Conservation (phyloP, 129 eudicot species). For the Daucus carota region DNA sequence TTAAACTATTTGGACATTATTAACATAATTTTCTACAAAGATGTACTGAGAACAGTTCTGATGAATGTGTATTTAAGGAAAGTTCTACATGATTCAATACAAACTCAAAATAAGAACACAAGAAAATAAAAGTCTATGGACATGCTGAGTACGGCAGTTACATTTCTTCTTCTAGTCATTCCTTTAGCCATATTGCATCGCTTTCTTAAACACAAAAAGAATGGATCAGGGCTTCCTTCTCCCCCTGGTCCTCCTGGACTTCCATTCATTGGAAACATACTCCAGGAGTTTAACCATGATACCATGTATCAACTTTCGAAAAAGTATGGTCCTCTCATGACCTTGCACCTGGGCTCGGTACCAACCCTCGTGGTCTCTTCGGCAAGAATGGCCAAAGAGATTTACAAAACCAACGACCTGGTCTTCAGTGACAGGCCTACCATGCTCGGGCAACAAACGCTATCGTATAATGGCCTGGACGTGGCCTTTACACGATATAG, state of each 20-base stretch:
- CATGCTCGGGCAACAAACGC: not conserved
- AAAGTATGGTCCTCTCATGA: not conserved
- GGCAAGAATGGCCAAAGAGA: constrained; percentile 6
- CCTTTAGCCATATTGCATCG: too few relatives aligned
- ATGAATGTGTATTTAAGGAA: too few relatives aligned
- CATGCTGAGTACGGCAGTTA: too few relatives aligned
- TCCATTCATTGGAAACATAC: not conserved
- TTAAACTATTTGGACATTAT: too few relatives aligned
- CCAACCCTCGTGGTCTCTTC: not conserved
- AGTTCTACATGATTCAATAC: too few relatives aligned
- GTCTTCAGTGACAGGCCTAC: not conserved
- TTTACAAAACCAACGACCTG: not conserved
- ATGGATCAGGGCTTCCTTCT: not conserved
- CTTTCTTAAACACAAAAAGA: too few relatives aligned
- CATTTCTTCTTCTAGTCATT: too few relatives aligned
- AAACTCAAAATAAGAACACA: too few relatives aligned
- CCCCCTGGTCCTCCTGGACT: constrained; percentile 2
- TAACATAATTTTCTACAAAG: too few relatives aligned
- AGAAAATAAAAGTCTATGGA: too few relatives aligned
- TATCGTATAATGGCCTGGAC: not conserved
- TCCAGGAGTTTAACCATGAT: not conserved
- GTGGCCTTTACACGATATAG: not conserved
- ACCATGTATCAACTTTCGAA: not conserved
- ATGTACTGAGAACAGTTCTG: too few relatives aligned
- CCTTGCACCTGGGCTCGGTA: not conserved